These are phyloP conservation scores for Podospora anserina DNA, from an alignment of 495 filamentous ascomycete genomes.

Conservation along the genomic window DNA sequence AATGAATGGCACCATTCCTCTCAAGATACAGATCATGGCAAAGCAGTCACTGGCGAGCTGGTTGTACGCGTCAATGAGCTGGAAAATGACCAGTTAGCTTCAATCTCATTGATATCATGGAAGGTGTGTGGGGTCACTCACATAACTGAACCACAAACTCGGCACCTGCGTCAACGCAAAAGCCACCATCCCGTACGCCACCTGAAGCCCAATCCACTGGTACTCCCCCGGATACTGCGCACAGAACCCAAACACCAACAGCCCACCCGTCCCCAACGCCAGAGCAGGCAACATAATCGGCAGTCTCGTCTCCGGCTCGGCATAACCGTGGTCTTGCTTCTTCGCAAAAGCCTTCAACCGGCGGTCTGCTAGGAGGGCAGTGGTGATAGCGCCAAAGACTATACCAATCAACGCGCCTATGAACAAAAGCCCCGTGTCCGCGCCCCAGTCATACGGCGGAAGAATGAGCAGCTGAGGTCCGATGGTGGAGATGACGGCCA, in stretches of 20 bases:
- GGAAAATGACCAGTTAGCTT: background rate
- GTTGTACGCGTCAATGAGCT: conserved; percentile 35
- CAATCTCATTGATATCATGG: background rate
- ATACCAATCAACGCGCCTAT: conserved; percentile 31
- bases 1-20: conserved; percentile 30
- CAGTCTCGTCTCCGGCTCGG: conserved; percentile 30
- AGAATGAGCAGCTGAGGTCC: conserved; percentile 26
- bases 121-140: conserved; percentile 16
- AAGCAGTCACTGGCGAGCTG: conserved; percentile 36
- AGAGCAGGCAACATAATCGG: conserved; percentile 28
- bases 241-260: conserved; percentile 35
- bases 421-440: conserved; percentile 27
- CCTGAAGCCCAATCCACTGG: conserved; percentile 33
- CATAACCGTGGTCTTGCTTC: conserved; percentile 23
- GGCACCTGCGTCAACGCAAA: conserved; percentile 34
- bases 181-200: conserved; percentile 31
- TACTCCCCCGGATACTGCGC: conserved; percentile 22
- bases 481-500: conserved; percentile 29
- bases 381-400: conserved; percentile 20
- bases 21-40: conserved; percentile 34
- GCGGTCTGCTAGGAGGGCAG: conserved; percentile 20
- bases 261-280: conserved; percentile 26
- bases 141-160: conserved; percentile 33
- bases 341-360: conserved; percentile 18
- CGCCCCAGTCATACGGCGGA: conserved; percentile 30